Conservation (phyloP, 176 grass and related monocot species). For the Aegilops sharonensis region DNA sequence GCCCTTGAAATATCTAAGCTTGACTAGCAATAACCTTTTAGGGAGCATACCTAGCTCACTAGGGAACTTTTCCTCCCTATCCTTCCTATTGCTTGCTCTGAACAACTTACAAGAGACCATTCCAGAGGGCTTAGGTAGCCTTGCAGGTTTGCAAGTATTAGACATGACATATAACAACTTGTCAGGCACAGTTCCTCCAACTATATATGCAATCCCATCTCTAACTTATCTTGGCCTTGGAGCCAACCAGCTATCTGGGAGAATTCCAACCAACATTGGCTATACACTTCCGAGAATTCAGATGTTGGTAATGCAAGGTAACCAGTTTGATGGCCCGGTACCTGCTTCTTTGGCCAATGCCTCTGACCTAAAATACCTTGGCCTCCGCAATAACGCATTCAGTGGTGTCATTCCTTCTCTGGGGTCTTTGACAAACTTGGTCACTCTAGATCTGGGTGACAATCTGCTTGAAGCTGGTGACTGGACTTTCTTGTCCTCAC, state of each 20-base stretch:
- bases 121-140: slow-evolving; percentile 11
- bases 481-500: slow-evolving; percentile 28
- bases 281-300: slow-evolving; percentile 15
- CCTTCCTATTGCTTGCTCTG: neutral
- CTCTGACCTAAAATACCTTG: neutral
- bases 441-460: neutral
- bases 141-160: neutral
- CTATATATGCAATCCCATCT: slow-evolving; percentile 10
- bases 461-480: slow-evolving; percentile 29
- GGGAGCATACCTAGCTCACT: slow-evolving; percentile 40
- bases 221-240: slow-evolving; percentile 4
- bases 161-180: slow-evolving; percentile 29
- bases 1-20: neutral
- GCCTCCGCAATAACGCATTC: neutral
- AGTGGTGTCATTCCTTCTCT: slow-evolving; percentile 21
- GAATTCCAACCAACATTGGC: slow-evolving; percentile 18
- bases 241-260: slow-evolving; percentile 21
- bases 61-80: slow-evolving; percentile 24
- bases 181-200: slow-evolving; percentile 14
- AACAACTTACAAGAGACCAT: slow-evolving; percentile 31
- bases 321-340: slow-evolving; percentile 38
- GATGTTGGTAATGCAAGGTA: neutral
- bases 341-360: slow-evolving; percentile 33
- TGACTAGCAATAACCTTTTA: neutral
- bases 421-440: slow-evolving; percentile 9